phyloP scores from a whole-genome alignment of 768 basidiomycete genomes.

The Omphalotus guepiniiformis region DNA sequence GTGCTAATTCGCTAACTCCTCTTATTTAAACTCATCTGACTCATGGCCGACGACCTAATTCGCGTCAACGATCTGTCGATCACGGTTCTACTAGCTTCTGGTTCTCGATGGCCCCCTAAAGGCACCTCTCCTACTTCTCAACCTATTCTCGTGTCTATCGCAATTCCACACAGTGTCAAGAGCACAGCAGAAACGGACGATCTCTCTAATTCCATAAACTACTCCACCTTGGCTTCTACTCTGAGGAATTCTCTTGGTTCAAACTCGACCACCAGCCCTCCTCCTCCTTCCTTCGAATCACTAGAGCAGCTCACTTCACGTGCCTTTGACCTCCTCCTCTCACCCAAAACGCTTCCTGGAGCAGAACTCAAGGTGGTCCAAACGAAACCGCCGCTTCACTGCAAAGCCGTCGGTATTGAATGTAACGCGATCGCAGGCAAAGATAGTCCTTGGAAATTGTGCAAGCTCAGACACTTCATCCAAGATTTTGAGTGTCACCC shows the following conservation, averaged over 20 bases:
- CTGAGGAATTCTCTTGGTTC: slow-evolving; percentile 23
- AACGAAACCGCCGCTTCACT: slow-evolving; percentile 48
- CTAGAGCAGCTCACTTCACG: slow-evolving; percentile 44
- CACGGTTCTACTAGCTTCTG: slow-evolving; percentile 33
- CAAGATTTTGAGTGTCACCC: slow-evolving; percentile 43
- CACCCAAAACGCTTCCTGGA: slow-evolving; percentile 24
- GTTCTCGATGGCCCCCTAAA: slow-evolving; percentile 42
- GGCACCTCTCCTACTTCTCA: slow-evolving; percentile 36
- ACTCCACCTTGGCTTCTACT: slow-evolving; percentile 41
- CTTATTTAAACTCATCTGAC: not conserved
- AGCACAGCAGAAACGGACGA: slow-evolving; percentile 49
- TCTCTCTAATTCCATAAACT: slow-evolving; percentile 59
- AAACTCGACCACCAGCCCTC: slow-evolving; percentile 11
- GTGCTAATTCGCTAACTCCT: not conserved
- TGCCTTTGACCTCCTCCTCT: slow-evolving; percentile 36
- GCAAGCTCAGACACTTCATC: slow-evolving; percentile 22
- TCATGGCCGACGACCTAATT: slow-evolving; percentile 21
- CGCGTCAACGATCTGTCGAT: slow-evolving; percentile 46
- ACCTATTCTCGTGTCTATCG: slow-evolving; percentile 49
- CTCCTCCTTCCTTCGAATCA: slow-evolving; percentile 27
- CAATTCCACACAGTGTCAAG: slow-evolving; percentile 46
- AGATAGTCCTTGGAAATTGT: slow-evolving; percentile 17
- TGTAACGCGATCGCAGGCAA: slow-evolving; percentile 25
- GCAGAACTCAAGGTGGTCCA: slow-evolving; percentile 43
- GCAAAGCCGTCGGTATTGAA: slow-evolving; percentile 38